Evolutionary conservation across 2,329 filamentous ascomycete genomes (phyloP).

Genomic region (Fusarium robinianum): DNA sequence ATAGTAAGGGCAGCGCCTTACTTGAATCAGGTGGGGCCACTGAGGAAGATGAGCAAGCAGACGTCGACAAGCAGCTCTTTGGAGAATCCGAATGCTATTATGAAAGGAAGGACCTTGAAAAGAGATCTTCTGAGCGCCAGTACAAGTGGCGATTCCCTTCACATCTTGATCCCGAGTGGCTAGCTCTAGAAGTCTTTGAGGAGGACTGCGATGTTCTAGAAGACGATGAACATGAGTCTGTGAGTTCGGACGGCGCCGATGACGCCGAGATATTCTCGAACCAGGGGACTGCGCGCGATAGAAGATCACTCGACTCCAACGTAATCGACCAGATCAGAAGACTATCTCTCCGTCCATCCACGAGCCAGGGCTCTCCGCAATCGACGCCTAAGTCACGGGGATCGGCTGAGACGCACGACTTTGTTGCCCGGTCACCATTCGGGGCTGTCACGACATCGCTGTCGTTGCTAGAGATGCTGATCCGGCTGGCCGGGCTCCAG

Average conservation of each 20-base stretch:
- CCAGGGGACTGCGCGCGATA: conserved; percentile 14
- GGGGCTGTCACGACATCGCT: conserved; percentile 58
- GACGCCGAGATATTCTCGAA: conserved; percentile 33
- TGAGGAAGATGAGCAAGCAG: conserved; percentile 46
- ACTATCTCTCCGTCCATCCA: conserved; percentile 42
- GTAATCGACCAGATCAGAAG: conserved; percentile 49
- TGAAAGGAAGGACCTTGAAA: not conserved
- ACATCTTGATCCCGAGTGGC: conserved; percentile 86
- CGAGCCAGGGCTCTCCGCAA: conserved; percentile 8
- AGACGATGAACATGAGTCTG: conserved; percentile 53
- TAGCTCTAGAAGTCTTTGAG: conserved; percentile 83
- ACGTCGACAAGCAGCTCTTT: conserved; percentile 52
- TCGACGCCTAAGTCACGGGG: conserved; percentile 2
- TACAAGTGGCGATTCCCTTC: conserved; percentile 57
- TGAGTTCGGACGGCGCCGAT: conserved; percentile 43
- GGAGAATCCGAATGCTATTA: conserved; percentile 19
- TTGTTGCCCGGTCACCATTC: conserved; percentile 52
- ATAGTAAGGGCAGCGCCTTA: conserved; percentile 2
- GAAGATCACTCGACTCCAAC: conserved; percentile 43
- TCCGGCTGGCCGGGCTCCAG: conserved; percentile 83
- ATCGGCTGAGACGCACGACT: conserved; percentile 33
- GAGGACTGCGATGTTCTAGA: conserved; percentile 51
- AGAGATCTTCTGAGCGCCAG: conserved; percentile 7
- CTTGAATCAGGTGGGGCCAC: conserved; percentile 25
- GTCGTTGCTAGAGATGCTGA: conserved; percentile 85